Percentiles rank a stretch among this genome's conserved stretches.
Evolutionary conservation across 2,329 filamentous ascomycete genomes (phyloP).

Genomic region (Helicocarpus griseus): DNA sequence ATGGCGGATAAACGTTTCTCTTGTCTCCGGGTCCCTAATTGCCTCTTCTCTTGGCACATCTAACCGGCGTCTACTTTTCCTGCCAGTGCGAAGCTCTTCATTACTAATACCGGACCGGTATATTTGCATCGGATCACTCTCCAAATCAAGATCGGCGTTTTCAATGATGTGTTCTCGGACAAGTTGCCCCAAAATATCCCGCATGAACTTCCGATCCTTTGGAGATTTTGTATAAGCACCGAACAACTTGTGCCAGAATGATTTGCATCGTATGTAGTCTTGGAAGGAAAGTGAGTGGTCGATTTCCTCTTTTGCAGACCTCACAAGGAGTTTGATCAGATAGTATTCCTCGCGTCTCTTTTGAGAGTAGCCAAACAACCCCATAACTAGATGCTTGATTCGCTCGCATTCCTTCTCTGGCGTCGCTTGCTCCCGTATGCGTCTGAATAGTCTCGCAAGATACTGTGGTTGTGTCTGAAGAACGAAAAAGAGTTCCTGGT

Average conservation of each 20-base stretch:
- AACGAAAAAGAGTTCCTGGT: constrained; percentile 95
- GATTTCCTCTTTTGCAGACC: constrained; percentile 78
- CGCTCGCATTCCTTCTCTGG: constrained; percentile 88
- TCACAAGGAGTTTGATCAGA: constrained; percentile 74
- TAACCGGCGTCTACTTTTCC: constrained; percentile 66
- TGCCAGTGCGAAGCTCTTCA: constrained; percentile 86
- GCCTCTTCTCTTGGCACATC: constrained; percentile 86
- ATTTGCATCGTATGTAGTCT: constrained; percentile 81
- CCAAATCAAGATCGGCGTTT: constrained; percentile 79
- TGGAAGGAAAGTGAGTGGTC: constrained; percentile 63
- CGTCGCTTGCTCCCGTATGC: constrained; percentile 71
- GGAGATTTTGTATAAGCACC: constrained; percentile 83
- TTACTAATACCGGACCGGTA: constrained; percentile 95
- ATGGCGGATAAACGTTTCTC: constrained; percentile 86
- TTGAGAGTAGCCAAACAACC: constrained; percentile 91
- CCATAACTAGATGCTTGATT: constrained; percentile 90
- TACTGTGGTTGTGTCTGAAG: constrained; percentile 96
- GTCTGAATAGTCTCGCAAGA: constrained; percentile 76
- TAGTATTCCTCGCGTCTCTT: constrained; percentile 97
- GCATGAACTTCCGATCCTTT: constrained; percentile 81
- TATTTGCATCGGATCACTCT: constrained; percentile 96
- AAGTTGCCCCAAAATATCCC: constrained; percentile 73
- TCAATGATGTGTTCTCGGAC: constrained; percentile 90
- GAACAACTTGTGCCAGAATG: constrained; percentile 85
- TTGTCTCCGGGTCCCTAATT: constrained; percentile 90